Evolutionary conservation across 129 eudicot species (phyloP), one percentile per base, ranked within the genome.

Genomic region (Logfia minima): DNA sequence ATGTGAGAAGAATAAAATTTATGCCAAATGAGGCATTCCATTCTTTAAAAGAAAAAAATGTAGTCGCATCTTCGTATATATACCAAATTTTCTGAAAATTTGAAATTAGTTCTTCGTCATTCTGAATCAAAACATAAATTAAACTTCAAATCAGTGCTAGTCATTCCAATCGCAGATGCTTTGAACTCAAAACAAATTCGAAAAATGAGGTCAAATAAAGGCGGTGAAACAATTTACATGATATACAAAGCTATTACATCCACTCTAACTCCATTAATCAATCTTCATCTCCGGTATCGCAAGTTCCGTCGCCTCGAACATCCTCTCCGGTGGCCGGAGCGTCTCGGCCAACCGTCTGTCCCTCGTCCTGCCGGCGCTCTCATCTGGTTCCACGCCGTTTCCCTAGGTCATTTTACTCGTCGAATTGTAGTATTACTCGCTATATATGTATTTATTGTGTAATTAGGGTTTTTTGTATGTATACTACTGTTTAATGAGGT

Each of bases 301-400:
- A 88, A 58, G 81, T 80, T 88, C 66, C 97, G 91, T 19, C 86
- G 90, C 53, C 92, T 85, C 66, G 98, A 93, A 55, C 98, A 93
- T 79, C 91, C 86, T 45, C 78, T 78, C 66, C 91, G 98, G 8
- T 93, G 97, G 97, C 91, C 81, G 8, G 98, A 93, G 83, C 97
- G 98, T 31, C 90, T 93, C 72, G 98, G 98, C 77, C 75, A 71
- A 41, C 90, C 98, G 78, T 93, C 98, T 24, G 80, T 86, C 14
- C 78, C 79, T 45, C 88, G 98, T 21, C 97, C 97, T 37, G 79
- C 82, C 60, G 97, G 98, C 65, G 85, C 82, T 29, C 90, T 93
- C 62, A 61, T 90, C 34, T 90, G 98, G 98, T 90, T 93, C 81
- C 98, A 93, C 74, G 98, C 98, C 79, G 98, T 93, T 74, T 93